Percentiles rank a stretch among this genome's conserved stretches.
Evolutionary conservation across 768 basidiomycete genomes (phyloP).

Genomic region (Cystofilobasidium macerans): DNA sequence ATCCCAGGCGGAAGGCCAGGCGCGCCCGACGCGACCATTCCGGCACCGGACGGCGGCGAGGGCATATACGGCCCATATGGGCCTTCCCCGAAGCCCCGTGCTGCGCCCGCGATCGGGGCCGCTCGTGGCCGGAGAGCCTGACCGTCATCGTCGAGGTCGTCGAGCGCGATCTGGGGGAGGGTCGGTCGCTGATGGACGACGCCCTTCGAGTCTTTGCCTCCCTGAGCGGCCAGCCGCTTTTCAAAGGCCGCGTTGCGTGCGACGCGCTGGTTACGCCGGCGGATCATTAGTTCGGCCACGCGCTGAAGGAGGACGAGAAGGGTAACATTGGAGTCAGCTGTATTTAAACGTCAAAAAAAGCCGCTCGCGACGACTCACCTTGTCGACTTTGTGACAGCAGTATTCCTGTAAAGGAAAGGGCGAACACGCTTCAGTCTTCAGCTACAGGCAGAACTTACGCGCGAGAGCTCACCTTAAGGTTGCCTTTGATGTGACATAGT

Average conservation of each 20-base stretch:
- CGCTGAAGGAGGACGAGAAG: constrained; percentile 46
- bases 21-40: too few species aligned
- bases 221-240: constrained; percentile 81
- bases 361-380: constrained; percentile 45
- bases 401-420: constrained; percentile 55
- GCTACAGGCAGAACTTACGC: background rate
- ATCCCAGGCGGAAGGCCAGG: too few species aligned
- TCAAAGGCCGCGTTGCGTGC: constrained; percentile 69
- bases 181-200: constrained; percentile 86
- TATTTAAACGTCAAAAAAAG: too few species aligned
- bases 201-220: constrained; percentile 83
- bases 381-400: constrained; percentile 97
- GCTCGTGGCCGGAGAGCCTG: background rate
- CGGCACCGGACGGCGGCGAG: too few species aligned
- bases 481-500: constrained; percentile 88
- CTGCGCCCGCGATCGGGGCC: background rate
- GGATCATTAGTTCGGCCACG: constrained; percentile 84
- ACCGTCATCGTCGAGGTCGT: constrained; percentile 53
- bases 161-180: constrained; percentile 77
- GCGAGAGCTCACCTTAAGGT: constrained; percentile 61
- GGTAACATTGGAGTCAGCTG: too few species aligned
- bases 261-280: constrained; percentile 73
- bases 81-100: too few species aligned
- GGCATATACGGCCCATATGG: too few species aligned
- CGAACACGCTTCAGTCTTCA: background rate